phyloP scores from a whole-genome alignment of 495 filamentous ascomycete species.

The Penicillium riverlandense region DNA sequence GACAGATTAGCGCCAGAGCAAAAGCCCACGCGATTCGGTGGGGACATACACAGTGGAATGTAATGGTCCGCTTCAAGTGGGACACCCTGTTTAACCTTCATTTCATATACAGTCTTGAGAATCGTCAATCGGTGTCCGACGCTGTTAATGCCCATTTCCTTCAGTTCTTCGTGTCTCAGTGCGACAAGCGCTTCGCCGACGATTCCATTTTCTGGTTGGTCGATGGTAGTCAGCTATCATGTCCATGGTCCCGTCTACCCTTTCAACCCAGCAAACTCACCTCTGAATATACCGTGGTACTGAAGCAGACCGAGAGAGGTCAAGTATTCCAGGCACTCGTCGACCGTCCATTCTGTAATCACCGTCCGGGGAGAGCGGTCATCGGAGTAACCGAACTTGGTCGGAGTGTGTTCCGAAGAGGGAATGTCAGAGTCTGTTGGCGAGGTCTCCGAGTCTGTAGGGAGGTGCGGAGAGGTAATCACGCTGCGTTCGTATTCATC shows the following conservation, averaged over 20 bases:
- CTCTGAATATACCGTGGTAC: constrained; percentile 75
- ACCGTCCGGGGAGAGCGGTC: constrained; percentile 67
- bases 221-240: constrained; percentile 1
- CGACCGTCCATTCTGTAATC: constrained; percentile 82
- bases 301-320: constrained; percentile 70
- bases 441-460: constrained; percentile 70
- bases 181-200: constrained; percentile 86
- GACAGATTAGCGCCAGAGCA: constrained; percentile 11
- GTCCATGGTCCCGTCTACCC: not conserved
- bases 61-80: constrained; percentile 90
- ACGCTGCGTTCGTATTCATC: constrained; percentile 88
- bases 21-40: not conserved
- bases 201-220: constrained; percentile 73
- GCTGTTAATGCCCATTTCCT: constrained; percentile 86
- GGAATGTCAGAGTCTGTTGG: constrained; percentile 75
- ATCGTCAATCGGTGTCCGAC: constrained; percentile 93
- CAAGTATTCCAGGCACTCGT: constrained; percentile 84
- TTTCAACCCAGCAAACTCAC: constrained; percentile 36
- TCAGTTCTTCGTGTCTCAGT: constrained; percentile 85
- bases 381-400: constrained; percentile 65
- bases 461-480: constrained; percentile 63
- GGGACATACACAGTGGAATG: constrained; percentile 76
- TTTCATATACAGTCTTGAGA: constrained; percentile 88
- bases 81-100: constrained; percentile 86
- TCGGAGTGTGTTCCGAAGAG: constrained; percentile 82